A percentile compares a stretch with the other conserved stretches of the same genome.
Conservation (phyloP, 768 basidiomycete genomes). For the Harrya chromipes region DNA sequence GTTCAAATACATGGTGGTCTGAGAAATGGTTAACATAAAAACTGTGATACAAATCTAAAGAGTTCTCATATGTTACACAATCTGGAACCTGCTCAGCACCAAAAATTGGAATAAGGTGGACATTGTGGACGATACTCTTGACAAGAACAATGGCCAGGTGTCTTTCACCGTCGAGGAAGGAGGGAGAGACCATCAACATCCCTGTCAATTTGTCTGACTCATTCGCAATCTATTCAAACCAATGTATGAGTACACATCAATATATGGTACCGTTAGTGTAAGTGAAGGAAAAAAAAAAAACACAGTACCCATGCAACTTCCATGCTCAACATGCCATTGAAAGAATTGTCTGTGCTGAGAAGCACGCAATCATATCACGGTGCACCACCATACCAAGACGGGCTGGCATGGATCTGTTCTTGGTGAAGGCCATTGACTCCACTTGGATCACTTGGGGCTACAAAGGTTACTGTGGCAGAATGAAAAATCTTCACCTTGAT, state of each 20-base stretch:
- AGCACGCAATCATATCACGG: slow-evolving; percentile 32
- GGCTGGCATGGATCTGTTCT: slow-evolving; percentile 30
- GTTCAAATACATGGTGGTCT: slow-evolving; percentile 30
- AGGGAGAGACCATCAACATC: slow-evolving; percentile 20
- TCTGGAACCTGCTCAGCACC: slow-evolving; percentile 16
- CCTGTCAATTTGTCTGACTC: slow-evolving; percentile 18
- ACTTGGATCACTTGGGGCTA: neutral
- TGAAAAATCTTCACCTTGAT: neutral
- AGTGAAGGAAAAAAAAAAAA: slow-evolving; percentile 21
- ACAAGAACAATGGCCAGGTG: slow-evolving; percentile 12
- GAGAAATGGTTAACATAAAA: slow-evolving; percentile 34
- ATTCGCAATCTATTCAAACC: slow-evolving; percentile 14
- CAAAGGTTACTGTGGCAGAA: neutral
- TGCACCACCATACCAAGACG: slow-evolving; percentile 27
- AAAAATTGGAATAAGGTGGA: slow-evolving; percentile 19
- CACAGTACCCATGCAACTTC: slow-evolving; percentile 21
- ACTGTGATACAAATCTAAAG: slow-evolving; percentile 22
- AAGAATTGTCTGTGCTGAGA: slow-evolving; percentile 13
- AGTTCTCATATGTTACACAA: slow-evolving; percentile 15
- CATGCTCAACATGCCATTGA: slow-evolving; percentile 25
- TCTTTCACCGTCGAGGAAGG: slow-evolving; percentile 1
- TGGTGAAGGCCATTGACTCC: slow-evolving; percentile 1
- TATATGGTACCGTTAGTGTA: slow-evolving; percentile 6
- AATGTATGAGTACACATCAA: slow-evolving; percentile 22
- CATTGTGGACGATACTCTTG: slow-evolving; percentile 11